These are phyloP conservation scores for Orbilia quercus DNA, from an alignment of 2,329 filamentous ascomycete species.

Conservation along the genomic window DNA sequence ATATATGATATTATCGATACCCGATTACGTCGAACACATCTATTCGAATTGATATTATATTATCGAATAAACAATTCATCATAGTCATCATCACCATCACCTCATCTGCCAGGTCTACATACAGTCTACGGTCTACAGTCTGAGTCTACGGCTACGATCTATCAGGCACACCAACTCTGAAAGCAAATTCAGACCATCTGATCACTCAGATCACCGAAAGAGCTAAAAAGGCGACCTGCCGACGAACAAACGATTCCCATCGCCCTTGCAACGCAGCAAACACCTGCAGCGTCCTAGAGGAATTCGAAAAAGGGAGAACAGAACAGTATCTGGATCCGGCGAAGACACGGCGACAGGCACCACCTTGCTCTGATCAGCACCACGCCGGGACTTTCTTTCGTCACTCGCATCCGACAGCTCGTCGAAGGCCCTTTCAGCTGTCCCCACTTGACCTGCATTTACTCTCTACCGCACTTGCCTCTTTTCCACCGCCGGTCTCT, in stretches of 20 bases:
- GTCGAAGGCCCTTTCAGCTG: not conserved
- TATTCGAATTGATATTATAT: no score
- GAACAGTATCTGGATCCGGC: conserved; percentile 22
- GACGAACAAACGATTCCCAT: not conserved
- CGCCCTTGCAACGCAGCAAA: not conserved
- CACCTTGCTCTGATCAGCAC: not conserved
- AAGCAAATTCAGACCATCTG: conserved; percentile 12
- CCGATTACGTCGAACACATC: not conserved
- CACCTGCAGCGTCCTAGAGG: conserved; percentile 18
- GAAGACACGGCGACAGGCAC: not conserved
- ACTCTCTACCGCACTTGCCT: not conserved
- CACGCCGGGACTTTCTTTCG: conserved; percentile 5
- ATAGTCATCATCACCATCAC: not conserved
- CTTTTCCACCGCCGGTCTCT: no score
- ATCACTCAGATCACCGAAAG: conserved; percentile 21
- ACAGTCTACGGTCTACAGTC: not conserved
- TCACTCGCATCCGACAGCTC: conserved; percentile 28
- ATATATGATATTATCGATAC: conserved; percentile 18
- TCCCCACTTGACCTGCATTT: conserved; percentile 22
- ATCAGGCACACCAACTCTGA: conserved; percentile 27
- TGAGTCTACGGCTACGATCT: no score
- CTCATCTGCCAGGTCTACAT: not conserved
- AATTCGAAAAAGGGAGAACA: conserved; percentile 9
- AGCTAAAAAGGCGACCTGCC: conserved; percentile 15
- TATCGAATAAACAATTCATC: no score